Evolutionary conservation across 352 stramenopile genomes (phyloP).

Genomic region (Thraustochytrium striatum): DNA sequence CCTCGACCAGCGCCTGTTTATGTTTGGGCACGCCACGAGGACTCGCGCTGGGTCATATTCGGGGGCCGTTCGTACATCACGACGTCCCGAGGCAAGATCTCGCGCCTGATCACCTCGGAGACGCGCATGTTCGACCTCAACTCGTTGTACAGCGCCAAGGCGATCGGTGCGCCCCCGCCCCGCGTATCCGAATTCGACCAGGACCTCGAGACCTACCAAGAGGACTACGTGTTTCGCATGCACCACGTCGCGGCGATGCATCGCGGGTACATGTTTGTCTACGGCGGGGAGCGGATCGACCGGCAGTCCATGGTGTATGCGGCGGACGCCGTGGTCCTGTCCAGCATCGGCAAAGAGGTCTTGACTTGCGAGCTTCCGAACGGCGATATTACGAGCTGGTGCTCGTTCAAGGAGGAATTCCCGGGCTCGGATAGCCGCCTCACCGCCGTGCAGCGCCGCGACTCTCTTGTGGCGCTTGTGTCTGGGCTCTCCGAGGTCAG

Average conservation of each 20-base stretch:
- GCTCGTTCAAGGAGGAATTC: neutral
- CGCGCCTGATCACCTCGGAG: neutral
- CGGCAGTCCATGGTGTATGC: neutral
- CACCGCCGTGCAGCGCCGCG: neutral
- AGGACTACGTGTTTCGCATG: neutral
- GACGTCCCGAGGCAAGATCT: neutral
- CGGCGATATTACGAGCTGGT: neutral
- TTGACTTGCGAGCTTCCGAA: neutral
- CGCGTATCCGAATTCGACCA: no score
- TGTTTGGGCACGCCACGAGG: neutral
- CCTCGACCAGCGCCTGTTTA: neutral
- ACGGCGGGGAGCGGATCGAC: slow-evolving; percentile 1
- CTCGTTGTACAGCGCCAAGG: neutral
- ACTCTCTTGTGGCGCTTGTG: no score
- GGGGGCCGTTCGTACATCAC: neutral
- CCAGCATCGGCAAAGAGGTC: neutral
- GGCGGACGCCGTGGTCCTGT: neutral
- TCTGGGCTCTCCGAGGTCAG: neutral
- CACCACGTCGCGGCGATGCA: slow-evolving; percentile 1
- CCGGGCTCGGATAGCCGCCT: neutral
- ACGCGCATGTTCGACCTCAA: neutral
- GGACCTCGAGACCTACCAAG: no score
- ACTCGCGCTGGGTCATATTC: neutral
- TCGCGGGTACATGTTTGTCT: neutral
- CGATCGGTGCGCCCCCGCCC: neutral